A percentile compares a stretch with the other conserved stretches of the same genome.
These are phyloP conservation scores for Fusarium sp. DNA, from an alignment of 2,329 filamentous ascomycete genomes.

Conservation along the genomic window DNA sequence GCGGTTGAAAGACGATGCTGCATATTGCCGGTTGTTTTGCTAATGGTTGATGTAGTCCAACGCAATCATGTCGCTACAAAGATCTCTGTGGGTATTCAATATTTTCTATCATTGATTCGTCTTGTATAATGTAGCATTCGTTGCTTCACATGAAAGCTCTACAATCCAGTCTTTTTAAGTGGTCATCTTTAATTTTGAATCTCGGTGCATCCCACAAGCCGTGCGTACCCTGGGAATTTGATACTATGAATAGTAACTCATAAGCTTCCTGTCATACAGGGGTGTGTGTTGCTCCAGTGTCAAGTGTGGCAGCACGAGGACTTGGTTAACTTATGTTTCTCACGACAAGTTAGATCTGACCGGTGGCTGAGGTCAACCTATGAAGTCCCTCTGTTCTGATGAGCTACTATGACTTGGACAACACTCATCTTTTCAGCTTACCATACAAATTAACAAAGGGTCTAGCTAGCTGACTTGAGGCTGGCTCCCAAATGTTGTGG, in stretches of 20 bases:
- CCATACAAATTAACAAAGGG: background rate
- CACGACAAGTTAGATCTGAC: background rate
- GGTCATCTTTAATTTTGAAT: background rate
- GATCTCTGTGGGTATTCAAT: background rate
- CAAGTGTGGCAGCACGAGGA: background rate
- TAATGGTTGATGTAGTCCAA: background rate
- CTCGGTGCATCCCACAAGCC: background rate
- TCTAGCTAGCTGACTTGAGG: background rate
- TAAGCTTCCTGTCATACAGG: conserved; percentile 29
- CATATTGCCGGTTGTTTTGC: background rate
- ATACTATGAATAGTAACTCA: conserved; percentile 29
- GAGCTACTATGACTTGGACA: background rate
- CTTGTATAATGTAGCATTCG: background rate
- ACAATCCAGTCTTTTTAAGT: background rate
- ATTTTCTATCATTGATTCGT: background rate
- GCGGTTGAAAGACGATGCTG: background rate
- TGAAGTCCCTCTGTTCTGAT: background rate
- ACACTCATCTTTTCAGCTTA: background rate
- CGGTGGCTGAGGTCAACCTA: background rate
- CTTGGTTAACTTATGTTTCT: background rate
- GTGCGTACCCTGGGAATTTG: conserved; percentile 10
- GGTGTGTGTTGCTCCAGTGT: conserved; percentile 14
- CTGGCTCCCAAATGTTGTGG: background rate
- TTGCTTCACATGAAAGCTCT: background rate
- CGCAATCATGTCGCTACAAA: background rate